Base-by-base conservation (phyloP, 177 flowering plant genomes). In the Vitis hybrid region DNA sequence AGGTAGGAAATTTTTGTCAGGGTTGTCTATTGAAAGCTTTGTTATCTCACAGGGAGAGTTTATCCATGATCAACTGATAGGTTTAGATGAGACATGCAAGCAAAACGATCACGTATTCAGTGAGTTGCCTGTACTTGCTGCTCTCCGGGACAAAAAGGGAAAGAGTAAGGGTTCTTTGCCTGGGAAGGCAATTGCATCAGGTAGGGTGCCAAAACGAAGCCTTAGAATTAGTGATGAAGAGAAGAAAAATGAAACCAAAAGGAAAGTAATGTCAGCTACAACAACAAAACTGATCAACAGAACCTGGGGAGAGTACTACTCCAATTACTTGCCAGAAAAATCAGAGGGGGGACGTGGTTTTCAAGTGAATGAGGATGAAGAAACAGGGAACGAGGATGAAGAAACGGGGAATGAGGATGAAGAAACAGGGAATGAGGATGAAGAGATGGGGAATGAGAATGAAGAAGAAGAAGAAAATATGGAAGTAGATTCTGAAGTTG, bases 261-360 rank as follows among this genome's bases (percentile, higher is more conserved):
- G 87, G 80, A 91, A 90, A 72, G 81, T 78, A 31, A 91, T 92
- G 97, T 88, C 75, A 56, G 98, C 98, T 14, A 92, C 98, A 17
- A 91, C 98, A 20, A 92, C 98, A 22, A 81, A 77, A 62, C 78
- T 91, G 28, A 89, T 92, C 20, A 90, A 89, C 68, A 81, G 89
- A 66, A 87, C 91, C 62, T 95, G 98, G 99, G 92, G 94, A 1
- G 97, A 91, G 20, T 95, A 82, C 73, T 95, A 95, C 69, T 90
- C 95, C 44, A 90, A 87, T 59, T 86, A 84, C 74, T 82, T 77
- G 8, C 92, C 91, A 2, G 97, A 93, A 60, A 86, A 83, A 38
- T 28, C 62, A 28, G 81, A 83, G 44, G 86, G 81, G 67, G 86
- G 57, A 51, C 65, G 38, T 50, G 38, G 15, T 38, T 1, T 15